Percentiles rank a stretch among this genome's conserved stretches.
Evolutionary conservation across 805 yeast genomes (phyloP).

Genomic region (Geotrichum ghanense): DNA sequence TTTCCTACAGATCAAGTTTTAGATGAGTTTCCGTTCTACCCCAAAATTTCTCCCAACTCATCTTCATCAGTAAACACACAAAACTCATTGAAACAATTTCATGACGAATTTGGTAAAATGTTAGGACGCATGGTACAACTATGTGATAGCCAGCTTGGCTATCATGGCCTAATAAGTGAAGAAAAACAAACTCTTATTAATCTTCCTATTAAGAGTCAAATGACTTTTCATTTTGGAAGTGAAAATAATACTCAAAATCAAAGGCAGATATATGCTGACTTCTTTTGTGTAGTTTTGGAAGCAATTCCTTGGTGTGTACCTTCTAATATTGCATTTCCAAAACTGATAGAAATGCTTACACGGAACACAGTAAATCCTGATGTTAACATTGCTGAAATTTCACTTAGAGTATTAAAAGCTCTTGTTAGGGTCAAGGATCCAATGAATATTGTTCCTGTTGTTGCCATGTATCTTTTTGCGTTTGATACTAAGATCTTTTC

Average conservation of each 20-base stretch:
- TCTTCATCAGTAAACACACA: slow-evolving; percentile 8
- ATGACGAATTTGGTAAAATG: slow-evolving; percentile 58
- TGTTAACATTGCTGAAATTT: slow-evolving; percentile 47
- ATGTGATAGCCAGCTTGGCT: slow-evolving; percentile 51
- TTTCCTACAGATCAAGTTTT: slow-evolving; percentile 55
- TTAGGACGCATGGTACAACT: slow-evolving; percentile 44
- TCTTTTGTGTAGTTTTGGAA: slow-evolving; percentile 61
- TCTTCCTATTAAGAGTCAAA: slow-evolving; percentile 24
- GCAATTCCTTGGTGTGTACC: slow-evolving; percentile 61
- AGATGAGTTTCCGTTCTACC: slow-evolving; percentile 5
- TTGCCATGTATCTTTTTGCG: slow-evolving; percentile 70
- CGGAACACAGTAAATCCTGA: slow-evolving; percentile 66
- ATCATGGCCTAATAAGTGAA: slow-evolving; percentile 26
- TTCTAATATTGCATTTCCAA: slow-evolving; percentile 43
- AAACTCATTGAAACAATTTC: slow-evolving; percentile 26
- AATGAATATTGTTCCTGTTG: slow-evolving; percentile 55
- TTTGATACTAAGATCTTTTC: slow-evolving; percentile 43
- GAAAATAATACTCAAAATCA: slow-evolving; percentile 19
- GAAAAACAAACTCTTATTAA: slow-evolving; percentile 26
- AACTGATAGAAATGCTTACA: slow-evolving; percentile 63
- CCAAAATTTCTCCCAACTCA: slow-evolving; percentile 9
- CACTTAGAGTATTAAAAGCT: slow-evolving; percentile 49
- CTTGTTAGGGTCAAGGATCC: slow-evolving; percentile 63
- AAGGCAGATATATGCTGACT: slow-evolving; percentile 36
- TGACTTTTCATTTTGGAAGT: slow-evolving; percentile 27